These are phyloP conservation scores for Fusarium bactridioides DNA, from an alignment of 2,329 filamentous ascomycete genomes.

Conservation along the genomic window DNA sequence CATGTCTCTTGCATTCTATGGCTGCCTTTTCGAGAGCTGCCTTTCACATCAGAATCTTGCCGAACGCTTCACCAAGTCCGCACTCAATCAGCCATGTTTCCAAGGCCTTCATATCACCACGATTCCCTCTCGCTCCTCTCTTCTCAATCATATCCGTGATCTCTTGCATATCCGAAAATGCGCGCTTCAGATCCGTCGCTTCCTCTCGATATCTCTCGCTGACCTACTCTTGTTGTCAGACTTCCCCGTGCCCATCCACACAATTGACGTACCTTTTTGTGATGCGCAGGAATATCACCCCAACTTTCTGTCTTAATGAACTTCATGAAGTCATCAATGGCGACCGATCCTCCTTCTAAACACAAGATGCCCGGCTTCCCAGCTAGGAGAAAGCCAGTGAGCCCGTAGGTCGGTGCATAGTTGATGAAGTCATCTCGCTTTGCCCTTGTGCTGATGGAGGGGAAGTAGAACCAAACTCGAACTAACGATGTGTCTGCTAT, in stretches of 20 bases:
- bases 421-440: constrained; percentile 66
- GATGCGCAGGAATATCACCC: constrained; percentile 68
- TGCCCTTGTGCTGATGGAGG: constrained; percentile 65
- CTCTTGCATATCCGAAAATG: constrained; percentile 64
- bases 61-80: constrained; percentile 38
- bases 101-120: constrained; percentile 62
- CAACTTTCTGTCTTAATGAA: constrained; percentile 71
- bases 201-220: constrained; percentile 61
- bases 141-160: constrained; percentile 61
- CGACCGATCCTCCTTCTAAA: constrained; percentile 55
- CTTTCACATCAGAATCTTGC: constrained; percentile 37
- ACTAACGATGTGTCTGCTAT: constrained; percentile 46
- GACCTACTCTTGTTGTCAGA: constrained; percentile 37
- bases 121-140: constrained; percentile 57
- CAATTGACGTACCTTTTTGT: constrained; percentile 59
- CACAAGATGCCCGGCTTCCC: constrained; percentile 66
- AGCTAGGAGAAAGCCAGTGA: constrained; percentile 67
- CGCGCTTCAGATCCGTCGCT: constrained; percentile 43
- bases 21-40: too few relatives aligned
- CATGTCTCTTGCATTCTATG: neutral
- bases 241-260: fast-evolving
- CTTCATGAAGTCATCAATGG: constrained; percentile 67
- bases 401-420: constrained; percentile 58
- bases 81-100: constrained; percentile 57
- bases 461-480: constrained; percentile 70